phyloP scores from a whole-genome alignment of 768 basidiomycete genomes.

The Strobilomyces echinocephalus region DNA sequence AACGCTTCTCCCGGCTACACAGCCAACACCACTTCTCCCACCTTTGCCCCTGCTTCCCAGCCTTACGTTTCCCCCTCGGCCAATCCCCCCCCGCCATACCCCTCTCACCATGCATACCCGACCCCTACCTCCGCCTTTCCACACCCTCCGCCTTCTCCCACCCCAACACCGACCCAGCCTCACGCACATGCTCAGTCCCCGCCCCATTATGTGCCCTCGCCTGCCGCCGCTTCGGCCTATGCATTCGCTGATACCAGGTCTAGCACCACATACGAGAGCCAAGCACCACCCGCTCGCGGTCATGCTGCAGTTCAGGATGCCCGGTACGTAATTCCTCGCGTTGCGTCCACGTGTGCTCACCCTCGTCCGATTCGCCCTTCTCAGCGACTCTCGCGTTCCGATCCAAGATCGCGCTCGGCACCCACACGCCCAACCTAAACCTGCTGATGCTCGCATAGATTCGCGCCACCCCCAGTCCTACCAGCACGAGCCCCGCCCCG shows the following conservation, averaged over 20 bases:
- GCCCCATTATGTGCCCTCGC: conserved; percentile 20
- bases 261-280: conserved; percentile 16
- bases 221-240: conserved; percentile 18
- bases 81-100: conserved; percentile 11
- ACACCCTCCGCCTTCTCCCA: conserved; percentile 27
- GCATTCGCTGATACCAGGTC: conserved; percentile 21
- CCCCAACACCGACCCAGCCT: conserved; percentile 28
- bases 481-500: conserved; percentile 20
- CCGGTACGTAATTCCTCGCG: conserved; percentile 15
- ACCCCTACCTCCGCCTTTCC: conserved; percentile 28
- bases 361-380: conserved; percentile 9
- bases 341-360: not conserved
- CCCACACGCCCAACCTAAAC: conserved; percentile 16
- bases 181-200: conserved; percentile 18
- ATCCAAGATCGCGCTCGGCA: conserved; percentile 22
- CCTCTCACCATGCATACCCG: conserved; percentile 16
- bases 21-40: conserved; percentile 20
- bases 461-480: conserved; percentile 23
- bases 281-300: conserved; percentile 12
- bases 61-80: conserved; percentile 15
- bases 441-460: conserved; percentile 21
- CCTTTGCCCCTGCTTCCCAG: conserved; percentile 20
- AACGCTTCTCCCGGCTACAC: conserved; percentile 19
- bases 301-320: conserved; percentile 20
- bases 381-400: conserved; percentile 22